Evolutionary conservation across 2,329 filamentous ascomycete genomes (phyloP), one percentile per base, ranked within the genome.

Genomic region (Penicillium sclerotigenum): DNA sequence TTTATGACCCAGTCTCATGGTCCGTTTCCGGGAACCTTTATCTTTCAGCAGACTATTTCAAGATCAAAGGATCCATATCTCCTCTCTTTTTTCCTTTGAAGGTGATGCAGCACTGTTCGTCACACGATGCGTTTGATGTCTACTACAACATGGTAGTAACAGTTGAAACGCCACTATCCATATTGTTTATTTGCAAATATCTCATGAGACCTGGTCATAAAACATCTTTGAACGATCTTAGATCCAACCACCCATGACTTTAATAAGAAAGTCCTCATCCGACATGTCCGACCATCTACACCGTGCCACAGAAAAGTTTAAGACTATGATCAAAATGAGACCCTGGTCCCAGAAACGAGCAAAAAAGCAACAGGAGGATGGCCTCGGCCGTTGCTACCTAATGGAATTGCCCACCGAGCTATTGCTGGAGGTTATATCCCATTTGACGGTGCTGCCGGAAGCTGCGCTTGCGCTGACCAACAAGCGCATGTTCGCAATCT

Each of bases 321-420:
- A 65, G 48, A 61, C 58, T 43, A 61, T 67, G 26, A 65, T 67
- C 42, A 70, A 63, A 55, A 69, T 68, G 66, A 67, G 55, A 46
- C 52, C 60, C 22, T 69, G 69, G 68, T 51, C 63, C n/a, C 55
- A 59, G 24, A 61, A 49, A 45, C 62, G 62, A 31, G 47, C 42
- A 42, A 65, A 48, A 41, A 46, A 58, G 56, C 54, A 43, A 36
- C 47, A 61, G 42, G 61, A 60, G 13, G 54, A 56, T 22, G 56
- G 60, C 20, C 14, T 51, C 1, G 49, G 56, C 14, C 67, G 68
- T 47, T 73, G 70, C 56, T 63, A 68, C 57, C 64, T 75, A 2
- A 64, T 73, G 45, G 72, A 73, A 58, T 59, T 75, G 18, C 73
- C 73, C 24, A 74, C 71, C 9, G 73, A 75, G 59, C 50, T 75